A percentile compares a stretch with the other conserved stretches of the same genome.
Evolutionary conservation across 2,329 filamentous ascomycete genomes (phyloP).

Genomic region (Colletotrichum sojae): DNA sequence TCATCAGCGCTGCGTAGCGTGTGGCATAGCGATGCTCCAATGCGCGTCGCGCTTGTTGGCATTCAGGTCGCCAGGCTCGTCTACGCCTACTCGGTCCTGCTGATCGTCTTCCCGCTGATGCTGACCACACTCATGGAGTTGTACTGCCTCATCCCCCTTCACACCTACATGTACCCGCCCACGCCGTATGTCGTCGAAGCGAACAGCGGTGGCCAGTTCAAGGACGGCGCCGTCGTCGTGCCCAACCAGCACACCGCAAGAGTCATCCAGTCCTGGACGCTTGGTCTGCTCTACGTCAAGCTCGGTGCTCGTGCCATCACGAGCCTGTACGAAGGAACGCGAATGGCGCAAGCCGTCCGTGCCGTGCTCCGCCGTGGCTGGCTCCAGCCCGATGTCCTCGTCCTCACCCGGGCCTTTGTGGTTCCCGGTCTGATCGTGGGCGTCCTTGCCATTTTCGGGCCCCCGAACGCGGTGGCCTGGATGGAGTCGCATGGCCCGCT

Average conservation of each 20-base stretch:
- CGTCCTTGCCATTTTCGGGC: constrained; percentile 72
- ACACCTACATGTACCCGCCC: constrained; percentile 77
- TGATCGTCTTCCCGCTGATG: constrained; percentile 85
- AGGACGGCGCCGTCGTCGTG: constrained; percentile 40
- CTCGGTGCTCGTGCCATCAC: constrained; percentile 79
- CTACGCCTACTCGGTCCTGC: constrained; percentile 83
- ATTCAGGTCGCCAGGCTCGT: constrained; percentile 63
- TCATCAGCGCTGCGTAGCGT: constrained; percentile 45
- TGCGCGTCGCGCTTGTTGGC: constrained; percentile 47
- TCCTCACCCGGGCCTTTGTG: constrained; percentile 91
- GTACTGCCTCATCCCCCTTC: constrained; percentile 88
- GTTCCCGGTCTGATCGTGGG: constrained; percentile 79
- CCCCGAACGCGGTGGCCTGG: constrained; percentile 52
- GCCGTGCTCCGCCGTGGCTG: constrained; percentile 83
- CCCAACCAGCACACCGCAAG: constrained; percentile 77
- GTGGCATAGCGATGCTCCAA: constrained; percentile 49
- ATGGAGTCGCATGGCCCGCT: constrained; percentile 43
- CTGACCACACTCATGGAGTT: constrained; percentile 87
- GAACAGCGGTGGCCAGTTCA: constrained; percentile 45
- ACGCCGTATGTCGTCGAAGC: constrained; percentile 39
- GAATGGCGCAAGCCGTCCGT: constrained; percentile 80
- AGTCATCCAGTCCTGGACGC: constrained; percentile 92
- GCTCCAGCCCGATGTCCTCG: constrained; percentile 80
- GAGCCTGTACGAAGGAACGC: constrained; percentile 76
- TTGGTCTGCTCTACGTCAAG: constrained; percentile 92